phyloP scores from a whole-genome alignment of 1,284 basidiomycete species.

The Mycena citricolor region DNA sequence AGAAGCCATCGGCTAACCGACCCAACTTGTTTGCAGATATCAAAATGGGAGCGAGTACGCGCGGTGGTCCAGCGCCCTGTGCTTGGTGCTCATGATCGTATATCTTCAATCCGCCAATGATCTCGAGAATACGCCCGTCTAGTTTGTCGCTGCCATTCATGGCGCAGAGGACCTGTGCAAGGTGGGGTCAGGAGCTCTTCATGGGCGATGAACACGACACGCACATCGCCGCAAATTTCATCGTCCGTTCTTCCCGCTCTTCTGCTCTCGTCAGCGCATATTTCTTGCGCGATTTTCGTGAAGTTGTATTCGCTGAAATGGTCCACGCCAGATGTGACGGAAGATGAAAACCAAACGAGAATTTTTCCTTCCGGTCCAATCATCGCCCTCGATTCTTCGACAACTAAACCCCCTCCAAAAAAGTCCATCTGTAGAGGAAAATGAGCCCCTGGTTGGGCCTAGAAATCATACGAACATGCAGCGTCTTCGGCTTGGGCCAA shows the following conservation, averaged over 20 bases:
- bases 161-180: background rate
- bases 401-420: constrained; percentile 1
- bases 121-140: background rate
- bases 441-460: no score
- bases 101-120: constrained; percentile 9
- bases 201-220: no score
- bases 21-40: constrained; percentile 1
- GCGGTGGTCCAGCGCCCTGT: background rate
- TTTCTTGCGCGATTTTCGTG: constrained; percentile 5
- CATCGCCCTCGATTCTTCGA: constrained; percentile 12
- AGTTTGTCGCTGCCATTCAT: constrained; percentile 13
- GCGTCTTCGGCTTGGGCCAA: constrained; percentile 10
- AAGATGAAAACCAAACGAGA: constrained; percentile 1
- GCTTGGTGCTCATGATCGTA: constrained; percentile 14
- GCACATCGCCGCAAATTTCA: constrained; percentile 2
- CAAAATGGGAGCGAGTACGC: background rate
- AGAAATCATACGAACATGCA: constrained; percentile 9
- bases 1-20: constrained; percentile 6
- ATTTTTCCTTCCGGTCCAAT: constrained; percentile 9
- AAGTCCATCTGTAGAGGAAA: constrained; percentile 8
- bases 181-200: no score
- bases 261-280: constrained; percentile 2
- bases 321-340: background rate
- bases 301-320: constrained; percentile 7
- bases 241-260: constrained; percentile 5